Percentiles rank a stretch among this genome's conserved stretches.
These are phyloP conservation scores for Xylariaceae sp. DNA, from an alignment of 2,329 filamentous ascomycete species.

Conservation along the genomic window DNA sequence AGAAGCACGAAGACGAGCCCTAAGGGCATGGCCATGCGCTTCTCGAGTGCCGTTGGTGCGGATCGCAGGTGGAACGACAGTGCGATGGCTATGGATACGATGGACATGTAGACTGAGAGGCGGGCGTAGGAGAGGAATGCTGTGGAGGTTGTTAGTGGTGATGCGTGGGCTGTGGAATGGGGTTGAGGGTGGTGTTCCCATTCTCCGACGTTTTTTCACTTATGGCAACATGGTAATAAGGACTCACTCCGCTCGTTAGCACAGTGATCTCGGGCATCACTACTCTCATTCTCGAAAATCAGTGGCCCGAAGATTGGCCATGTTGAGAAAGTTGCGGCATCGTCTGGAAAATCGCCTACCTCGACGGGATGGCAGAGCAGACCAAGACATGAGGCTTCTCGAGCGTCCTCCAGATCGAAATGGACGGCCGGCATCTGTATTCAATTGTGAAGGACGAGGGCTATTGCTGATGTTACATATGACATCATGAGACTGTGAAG, in stretches of 20 bases:
- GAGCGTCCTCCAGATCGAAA: conserved; percentile 26
- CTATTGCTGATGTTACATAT: no score
- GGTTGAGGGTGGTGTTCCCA: background rate
- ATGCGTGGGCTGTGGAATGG: background rate
- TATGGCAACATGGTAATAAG: background rate
- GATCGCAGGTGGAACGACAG: conserved; percentile 87
- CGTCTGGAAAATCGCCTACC: conserved; percentile 26
- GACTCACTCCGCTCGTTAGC: conserved; percentile 68
- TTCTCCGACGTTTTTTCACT: no score
- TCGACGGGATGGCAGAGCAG: conserved; percentile 40
- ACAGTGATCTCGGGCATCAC: conserved; percentile 73
- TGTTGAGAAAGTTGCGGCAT: conserved; percentile 47
- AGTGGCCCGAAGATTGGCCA: conserved; percentile 64
- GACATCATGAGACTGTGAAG: no score
- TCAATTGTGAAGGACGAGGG: no score
- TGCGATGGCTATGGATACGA: conserved; percentile 86
- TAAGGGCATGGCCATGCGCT: conserved; percentile 74
- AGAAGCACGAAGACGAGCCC: conserved; percentile 86
- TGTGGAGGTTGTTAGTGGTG: conserved; percentile 23
- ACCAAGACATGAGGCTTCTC: conserved; percentile 39
- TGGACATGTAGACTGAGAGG: conserved; percentile 82
- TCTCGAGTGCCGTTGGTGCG: conserved; percentile 66
- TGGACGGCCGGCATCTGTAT: conserved; percentile 3
- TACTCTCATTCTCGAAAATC: conserved; percentile 70
- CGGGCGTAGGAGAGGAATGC: conserved; percentile 88